Evolutionary conservation across 441 rosid species (phyloP), one percentile per base, ranked within the genome.

Genomic region (Metrosideros polymorpha): DNA sequence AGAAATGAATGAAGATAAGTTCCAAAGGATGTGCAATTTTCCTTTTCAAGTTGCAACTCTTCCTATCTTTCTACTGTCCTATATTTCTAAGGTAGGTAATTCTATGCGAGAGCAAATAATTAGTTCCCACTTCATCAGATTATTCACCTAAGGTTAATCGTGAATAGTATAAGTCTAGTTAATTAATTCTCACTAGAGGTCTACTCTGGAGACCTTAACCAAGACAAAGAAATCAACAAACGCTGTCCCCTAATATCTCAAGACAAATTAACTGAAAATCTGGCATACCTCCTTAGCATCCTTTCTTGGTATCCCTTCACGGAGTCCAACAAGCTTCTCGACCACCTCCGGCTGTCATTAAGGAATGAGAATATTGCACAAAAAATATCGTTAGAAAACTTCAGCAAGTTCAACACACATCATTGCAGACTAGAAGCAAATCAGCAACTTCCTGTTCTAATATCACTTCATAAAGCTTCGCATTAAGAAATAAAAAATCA

Each of bases 261-360:
- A 75, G 82, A 75, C 29, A 75, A 39, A 75, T 75, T 75, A 75
- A 85, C 55, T 17, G 82, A 29, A 54, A 27, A 47, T 54, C 27
- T 32, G 85, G 54, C 42, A 53, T 94, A 96, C 99, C 99, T 98
- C 99, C 92, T 97, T 98, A 12, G 99, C 97, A 87, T 97, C 99
- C 88, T 98, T 98, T 54, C 96, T 85, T 10, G 99, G 99, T 87
- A 98, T 98, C 84, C 99, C 99, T 91, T 98, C 99, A 85, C 99
- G 96, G 53, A 96, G 88, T 89, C 92, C 94, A 45, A 98, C 99
- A 91, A 98, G 98, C 94, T 95, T 98, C 94, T 98, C 99, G 39
- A 98, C 99, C 14, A 98, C 99, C 63, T 97, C 99, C 32, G 95
- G 96, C 99, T 98, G 97, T 82, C 85, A 88, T 89, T 76, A 76